These are phyloP conservation scores for Magnusiomyces clavatus DNA, from an alignment of 1,139 yeast genomes.

Conservation along the genomic window DNA sequence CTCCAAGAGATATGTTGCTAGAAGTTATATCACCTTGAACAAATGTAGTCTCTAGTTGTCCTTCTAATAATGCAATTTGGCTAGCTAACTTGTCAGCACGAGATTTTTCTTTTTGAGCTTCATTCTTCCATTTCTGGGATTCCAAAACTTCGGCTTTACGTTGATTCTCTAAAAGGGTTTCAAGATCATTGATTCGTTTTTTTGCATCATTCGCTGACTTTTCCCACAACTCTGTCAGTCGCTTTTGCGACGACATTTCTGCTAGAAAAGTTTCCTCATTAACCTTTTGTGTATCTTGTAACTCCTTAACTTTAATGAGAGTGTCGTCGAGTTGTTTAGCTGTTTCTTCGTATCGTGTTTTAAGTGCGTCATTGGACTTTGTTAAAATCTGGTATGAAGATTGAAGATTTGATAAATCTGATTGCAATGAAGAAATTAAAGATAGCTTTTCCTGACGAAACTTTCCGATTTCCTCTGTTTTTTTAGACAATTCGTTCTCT, in stretches of 20 bases:
- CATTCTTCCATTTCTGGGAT: slow-evolving; percentile 26
- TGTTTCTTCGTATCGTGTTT: slow-evolving; percentile 32
- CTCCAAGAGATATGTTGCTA: slow-evolving; percentile 1
- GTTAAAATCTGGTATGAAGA: slow-evolving; percentile 31
- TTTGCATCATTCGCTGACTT: slow-evolving; percentile 34
- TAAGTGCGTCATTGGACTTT: slow-evolving; percentile 24
- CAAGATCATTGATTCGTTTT: slow-evolving; percentile 36
- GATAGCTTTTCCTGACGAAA: slow-evolving; percentile 34
- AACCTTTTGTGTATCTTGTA: slow-evolving; percentile 42
- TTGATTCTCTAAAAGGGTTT: slow-evolving; percentile 37
- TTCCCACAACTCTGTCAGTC: slow-evolving; percentile 53
- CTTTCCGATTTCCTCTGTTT: slow-evolving; percentile 31
- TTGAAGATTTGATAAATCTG: slow-evolving; percentile 33
- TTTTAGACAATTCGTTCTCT: slow-evolving; percentile 31
- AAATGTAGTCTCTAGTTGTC: slow-evolving; percentile 25
- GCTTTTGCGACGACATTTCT: slow-evolving; percentile 59
- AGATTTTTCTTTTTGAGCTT: slow-evolving; percentile 25
- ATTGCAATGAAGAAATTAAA: slow-evolving; percentile 27
- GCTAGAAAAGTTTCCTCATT: slow-evolving; percentile 49
- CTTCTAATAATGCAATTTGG: slow-evolving; percentile 28
- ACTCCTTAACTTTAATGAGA: slow-evolving; percentile 37
- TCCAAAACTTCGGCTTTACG: slow-evolving; percentile 28
- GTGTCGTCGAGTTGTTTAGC: slow-evolving; percentile 35
- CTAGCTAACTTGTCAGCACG: slow-evolving; percentile 25
- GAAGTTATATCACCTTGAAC: slow-evolving; percentile 15